A percentile compares a stretch with the other conserved stretches of the same genome.
These are phyloP conservation scores for Neonectria faginata DNA, from an alignment of 2,329 filamentous ascomycete genomes.

Conservation along the genomic window DNA sequence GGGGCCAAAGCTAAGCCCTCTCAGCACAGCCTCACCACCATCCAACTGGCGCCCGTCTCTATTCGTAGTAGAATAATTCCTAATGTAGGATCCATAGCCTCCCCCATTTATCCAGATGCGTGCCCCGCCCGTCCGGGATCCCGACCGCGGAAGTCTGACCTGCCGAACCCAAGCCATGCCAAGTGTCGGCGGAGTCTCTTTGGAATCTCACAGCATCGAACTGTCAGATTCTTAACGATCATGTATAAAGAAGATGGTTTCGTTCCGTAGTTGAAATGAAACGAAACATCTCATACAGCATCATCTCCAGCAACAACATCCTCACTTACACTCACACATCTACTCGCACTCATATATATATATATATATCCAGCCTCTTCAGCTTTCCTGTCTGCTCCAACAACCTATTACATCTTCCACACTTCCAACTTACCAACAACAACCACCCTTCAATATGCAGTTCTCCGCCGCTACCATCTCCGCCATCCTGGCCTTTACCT, in stretches of 20 bases:
- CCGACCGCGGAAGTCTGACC: conserved; percentile 17
- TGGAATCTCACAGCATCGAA: conserved; percentile 5
- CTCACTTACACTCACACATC: not conserved
- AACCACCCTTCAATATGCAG: conserved; percentile 51
- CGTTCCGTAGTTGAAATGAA: conserved; percentile 29
- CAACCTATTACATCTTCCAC: conserved; percentile 1
- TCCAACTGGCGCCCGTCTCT: not conserved
- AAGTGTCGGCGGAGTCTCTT: conserved; percentile 10
- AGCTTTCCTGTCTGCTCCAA: not conserved
- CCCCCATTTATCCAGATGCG: not conserved
- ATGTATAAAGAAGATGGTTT: conserved; percentile 43
- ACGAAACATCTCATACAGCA: conserved; percentile 34
- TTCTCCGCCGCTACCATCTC: conserved; percentile 49
- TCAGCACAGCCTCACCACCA: conserved; percentile 3
- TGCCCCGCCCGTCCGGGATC: conserved; percentile 16
- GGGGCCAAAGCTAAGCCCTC: not conserved
- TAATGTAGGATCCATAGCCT: not conserved
- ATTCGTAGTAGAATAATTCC: not conserved
- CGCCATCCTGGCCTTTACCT: conserved; percentile 55
- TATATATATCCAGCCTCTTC: not conserved
- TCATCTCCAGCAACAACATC: conserved; percentile 17
- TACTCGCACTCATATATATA: not conserved
- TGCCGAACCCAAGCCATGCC: conserved; percentile 8
- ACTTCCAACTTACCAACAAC: conserved; percentile 7
- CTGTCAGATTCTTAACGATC: conserved; percentile 12